Evolutionary conservation across 2,329 filamentous ascomycete species (phyloP).

Genomic region (Pseudogymnoascus sp.): DNA sequence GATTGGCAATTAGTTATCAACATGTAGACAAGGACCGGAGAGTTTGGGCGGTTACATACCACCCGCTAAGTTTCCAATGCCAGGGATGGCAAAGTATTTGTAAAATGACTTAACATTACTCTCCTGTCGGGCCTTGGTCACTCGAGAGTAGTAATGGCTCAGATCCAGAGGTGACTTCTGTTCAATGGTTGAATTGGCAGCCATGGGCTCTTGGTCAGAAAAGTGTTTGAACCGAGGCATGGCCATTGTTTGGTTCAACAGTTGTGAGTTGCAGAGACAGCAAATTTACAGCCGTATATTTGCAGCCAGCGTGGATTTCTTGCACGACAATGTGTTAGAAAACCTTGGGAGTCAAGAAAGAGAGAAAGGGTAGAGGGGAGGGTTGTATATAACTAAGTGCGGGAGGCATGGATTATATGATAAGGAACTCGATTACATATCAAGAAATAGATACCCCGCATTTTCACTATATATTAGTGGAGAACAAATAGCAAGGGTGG

Average conservation of each 20-base stretch:
- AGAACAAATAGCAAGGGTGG: background rate
- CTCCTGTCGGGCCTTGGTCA: slow-evolving; percentile 53
- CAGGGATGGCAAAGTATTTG: slow-evolving; percentile 65
- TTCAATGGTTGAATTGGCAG: background rate
- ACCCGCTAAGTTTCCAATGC: slow-evolving; percentile 54
- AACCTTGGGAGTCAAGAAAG: background rate
- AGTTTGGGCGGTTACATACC: slow-evolving; percentile 35
- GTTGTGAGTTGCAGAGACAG: background rate
- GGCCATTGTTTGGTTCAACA: background rate
- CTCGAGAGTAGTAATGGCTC: slow-evolving; percentile 67
- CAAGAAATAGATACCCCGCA: slow-evolving; percentile 2
- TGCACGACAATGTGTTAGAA: background rate
- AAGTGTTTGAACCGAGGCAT: background rate
- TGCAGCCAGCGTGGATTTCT: background rate
- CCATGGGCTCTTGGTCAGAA: background rate
- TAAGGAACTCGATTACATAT: background rate
- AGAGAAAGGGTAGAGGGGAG: background rate
- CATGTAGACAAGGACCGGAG: background rate
- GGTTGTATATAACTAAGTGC: background rate
- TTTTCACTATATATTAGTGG: slow-evolving; percentile 1
- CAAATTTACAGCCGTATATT: background rate
- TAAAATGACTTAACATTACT: slow-evolving; percentile 76
- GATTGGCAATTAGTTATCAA: slow-evolving; percentile 11
- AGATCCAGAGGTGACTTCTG: slow-evolving; percentile 55
- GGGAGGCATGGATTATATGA: background rate